Evolutionary conservation across 306 rosid species (phyloP).

Genomic region (Medicago arabica): DNA sequence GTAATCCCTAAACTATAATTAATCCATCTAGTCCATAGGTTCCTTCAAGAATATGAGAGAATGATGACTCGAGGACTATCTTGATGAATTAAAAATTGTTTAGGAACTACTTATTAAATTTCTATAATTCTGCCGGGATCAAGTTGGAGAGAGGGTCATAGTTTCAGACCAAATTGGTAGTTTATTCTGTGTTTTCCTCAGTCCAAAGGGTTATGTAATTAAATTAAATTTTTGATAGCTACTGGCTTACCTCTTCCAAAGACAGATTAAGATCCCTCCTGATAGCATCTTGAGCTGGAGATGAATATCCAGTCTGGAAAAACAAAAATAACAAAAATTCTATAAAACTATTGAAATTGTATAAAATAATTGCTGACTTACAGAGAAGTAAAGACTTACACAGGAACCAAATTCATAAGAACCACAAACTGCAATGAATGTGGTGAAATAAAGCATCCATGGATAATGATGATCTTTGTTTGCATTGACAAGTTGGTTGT

Average conservation of each 20-base stretch:
- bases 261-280: conserved; percentile 67
- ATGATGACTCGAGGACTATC: too few relatives aligned
- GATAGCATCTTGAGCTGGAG: conserved; percentile 84
- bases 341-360: background rate
- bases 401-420: conserved; percentile 88
- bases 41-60: too few relatives aligned
- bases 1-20: too few relatives aligned
- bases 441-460: conserved; percentile 90
- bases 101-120: too few relatives aligned
- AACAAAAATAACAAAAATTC: conserved; percentile 22
- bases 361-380: too few relatives aligned
- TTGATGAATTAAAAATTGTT: too few relatives aligned
- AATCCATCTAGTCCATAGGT: too few relatives aligned
- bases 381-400: conserved; percentile 51
- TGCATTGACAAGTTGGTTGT: background rate
- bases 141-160: too few relatives aligned
- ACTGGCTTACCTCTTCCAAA: conserved; percentile 63
- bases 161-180: too few relatives aligned
- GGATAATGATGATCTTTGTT: conserved; percentile 57
- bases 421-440: conserved; percentile 85
- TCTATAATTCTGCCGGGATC: too few relatives aligned
- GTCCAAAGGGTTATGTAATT: conserved; percentile 6
- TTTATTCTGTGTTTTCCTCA: background rate
- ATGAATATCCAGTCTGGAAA: conserved; percentile 86
- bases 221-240: background rate